Conservation (phyloP, 805 yeast genomes). For the Starmera pachycereana region DNA sequence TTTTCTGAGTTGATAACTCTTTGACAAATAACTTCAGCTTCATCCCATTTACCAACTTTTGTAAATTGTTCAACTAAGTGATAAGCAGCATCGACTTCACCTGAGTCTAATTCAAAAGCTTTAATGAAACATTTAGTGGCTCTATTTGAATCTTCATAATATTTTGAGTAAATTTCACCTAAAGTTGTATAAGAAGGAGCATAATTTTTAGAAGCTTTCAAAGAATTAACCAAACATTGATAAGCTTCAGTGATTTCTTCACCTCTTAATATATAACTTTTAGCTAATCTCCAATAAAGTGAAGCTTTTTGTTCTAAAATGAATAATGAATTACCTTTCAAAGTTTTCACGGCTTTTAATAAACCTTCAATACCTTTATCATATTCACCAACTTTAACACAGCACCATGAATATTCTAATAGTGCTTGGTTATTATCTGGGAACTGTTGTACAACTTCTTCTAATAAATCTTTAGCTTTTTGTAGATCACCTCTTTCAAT, state of each 20-base stretch:
- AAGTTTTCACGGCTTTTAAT: constrained; percentile 19
- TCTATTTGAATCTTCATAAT: constrained; percentile 47
- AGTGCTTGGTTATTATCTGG: constrained; percentile 52
- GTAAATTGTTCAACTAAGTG: constrained; percentile 66
- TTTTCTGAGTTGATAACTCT: constrained; percentile 56
- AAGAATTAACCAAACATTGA: constrained; percentile 44
- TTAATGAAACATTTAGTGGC: constrained; percentile 82
- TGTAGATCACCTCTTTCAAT: constrained; percentile 51
- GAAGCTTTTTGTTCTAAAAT: constrained; percentile 48
- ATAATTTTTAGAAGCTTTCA: constrained; percentile 51
- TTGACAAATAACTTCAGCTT: constrained; percentile 65
- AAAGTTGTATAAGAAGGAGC: constrained; percentile 79
- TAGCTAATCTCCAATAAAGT: constrained; percentile 65
- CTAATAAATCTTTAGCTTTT: constrained; percentile 45
- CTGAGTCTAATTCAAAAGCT: constrained; percentile 79
- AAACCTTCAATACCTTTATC: constrained; percentile 43
- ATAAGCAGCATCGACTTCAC: constrained; percentile 66
- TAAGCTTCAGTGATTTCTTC: constrained; percentile 38
- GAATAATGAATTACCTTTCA: constrained; percentile 41
- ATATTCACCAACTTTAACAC: constrained; percentile 40
- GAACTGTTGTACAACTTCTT: constrained; percentile 33
- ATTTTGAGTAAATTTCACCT: constrained; percentile 60
- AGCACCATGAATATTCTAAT: constrained; percentile 73
- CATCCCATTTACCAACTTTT: constrained; percentile 64
- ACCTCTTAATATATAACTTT: constrained; percentile 35